These are phyloP conservation scores for Onygenales sp. DNA, from an alignment of 2,329 filamentous ascomycete genomes.

Conservation along the genomic window DNA sequence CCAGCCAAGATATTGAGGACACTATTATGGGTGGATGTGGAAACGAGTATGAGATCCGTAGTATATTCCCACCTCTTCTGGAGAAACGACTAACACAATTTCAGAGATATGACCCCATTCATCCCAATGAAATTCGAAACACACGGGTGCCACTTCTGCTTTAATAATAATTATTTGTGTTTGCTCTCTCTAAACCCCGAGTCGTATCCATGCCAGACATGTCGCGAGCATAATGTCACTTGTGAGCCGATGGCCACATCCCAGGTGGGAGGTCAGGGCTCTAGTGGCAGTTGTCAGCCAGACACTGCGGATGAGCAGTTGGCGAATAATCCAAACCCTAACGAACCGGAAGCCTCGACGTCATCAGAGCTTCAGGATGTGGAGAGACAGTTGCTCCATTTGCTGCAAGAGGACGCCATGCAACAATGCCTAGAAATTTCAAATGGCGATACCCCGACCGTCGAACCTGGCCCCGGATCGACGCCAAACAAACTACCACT, in stretches of 20 bases:
- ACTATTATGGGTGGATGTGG: too few relatives aligned
- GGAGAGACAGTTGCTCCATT: too few relatives aligned
- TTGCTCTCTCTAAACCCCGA: conserved; percentile 24
- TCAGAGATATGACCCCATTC: too few relatives aligned
- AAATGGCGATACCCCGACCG: not conserved
- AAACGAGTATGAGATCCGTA: too few relatives aligned
- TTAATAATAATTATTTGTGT: conserved; percentile 19
- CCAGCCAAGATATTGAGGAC: too few relatives aligned
- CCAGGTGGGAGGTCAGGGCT: not conserved
- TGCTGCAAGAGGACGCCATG: not conserved
- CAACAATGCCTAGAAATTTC: not conserved
- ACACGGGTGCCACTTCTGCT: conserved; percentile 26
- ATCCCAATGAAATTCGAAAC: conserved; percentile 7
- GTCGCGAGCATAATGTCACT: conserved; percentile 20
- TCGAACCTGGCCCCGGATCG: not conserved
- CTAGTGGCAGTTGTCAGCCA: not conserved
- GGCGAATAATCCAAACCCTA: too few relatives aligned
- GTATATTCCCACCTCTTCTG: too few relatives aligned
- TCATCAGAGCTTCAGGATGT: too few relatives aligned
- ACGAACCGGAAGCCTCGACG: too few relatives aligned
- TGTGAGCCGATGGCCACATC: conserved; percentile 25
- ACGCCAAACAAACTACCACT: not conserved
- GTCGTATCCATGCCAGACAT: conserved; percentile 28
- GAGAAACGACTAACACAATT: too few relatives aligned
- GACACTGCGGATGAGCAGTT: too few relatives aligned